These are phyloP conservation scores for Skeletonema potamos DNA, from an alignment of 108 stramenopile genomes.

Conservation along the genomic window DNA sequence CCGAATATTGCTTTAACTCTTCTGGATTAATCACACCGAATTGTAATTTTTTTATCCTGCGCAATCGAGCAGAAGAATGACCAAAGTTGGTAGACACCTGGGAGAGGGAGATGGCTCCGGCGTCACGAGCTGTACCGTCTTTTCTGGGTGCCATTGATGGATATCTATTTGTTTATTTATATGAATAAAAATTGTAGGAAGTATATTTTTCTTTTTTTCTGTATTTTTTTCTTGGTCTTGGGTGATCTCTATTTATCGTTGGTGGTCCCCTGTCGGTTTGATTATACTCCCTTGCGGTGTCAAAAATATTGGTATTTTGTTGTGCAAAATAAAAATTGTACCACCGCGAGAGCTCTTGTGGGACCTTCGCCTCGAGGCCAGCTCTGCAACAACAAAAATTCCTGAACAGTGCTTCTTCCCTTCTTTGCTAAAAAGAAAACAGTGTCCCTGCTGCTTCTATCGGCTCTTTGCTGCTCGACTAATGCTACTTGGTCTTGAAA, in stretches of 20 bases:
- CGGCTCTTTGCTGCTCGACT: neutral
- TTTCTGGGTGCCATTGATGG: slow-evolving; percentile 33
- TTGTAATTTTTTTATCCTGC: slow-evolving; percentile 93
- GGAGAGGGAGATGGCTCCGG: slow-evolving; percentile 79
- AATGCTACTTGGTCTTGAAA: neutral
- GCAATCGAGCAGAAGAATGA: slow-evolving; percentile 85
- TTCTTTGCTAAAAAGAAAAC: neutral
- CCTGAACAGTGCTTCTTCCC: neutral
- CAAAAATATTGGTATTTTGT: neutral
- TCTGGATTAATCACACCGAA: slow-evolving; percentile 97
- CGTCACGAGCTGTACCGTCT: slow-evolving; percentile 55
- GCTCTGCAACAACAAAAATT: neutral
- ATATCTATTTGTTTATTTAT: neutral
- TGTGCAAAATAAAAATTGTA: neutral
- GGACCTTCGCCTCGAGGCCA: neutral
- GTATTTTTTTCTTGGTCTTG: neutral
- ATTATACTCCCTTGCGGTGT: neutral
- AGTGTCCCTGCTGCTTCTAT: neutral
- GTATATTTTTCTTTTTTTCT: neutral
- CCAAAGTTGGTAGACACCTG: slow-evolving; percentile 92
- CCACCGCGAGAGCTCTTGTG: neutral
- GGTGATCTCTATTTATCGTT: neutral
- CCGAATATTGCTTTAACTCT: slow-evolving; percentile 92
- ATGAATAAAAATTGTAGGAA: neutral
- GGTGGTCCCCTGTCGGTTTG: neutral